These are phyloP conservation scores for Geosmithia putterillii DNA, from an alignment of 2,329 filamentous ascomycete species.

Conservation along the genomic window DNA sequence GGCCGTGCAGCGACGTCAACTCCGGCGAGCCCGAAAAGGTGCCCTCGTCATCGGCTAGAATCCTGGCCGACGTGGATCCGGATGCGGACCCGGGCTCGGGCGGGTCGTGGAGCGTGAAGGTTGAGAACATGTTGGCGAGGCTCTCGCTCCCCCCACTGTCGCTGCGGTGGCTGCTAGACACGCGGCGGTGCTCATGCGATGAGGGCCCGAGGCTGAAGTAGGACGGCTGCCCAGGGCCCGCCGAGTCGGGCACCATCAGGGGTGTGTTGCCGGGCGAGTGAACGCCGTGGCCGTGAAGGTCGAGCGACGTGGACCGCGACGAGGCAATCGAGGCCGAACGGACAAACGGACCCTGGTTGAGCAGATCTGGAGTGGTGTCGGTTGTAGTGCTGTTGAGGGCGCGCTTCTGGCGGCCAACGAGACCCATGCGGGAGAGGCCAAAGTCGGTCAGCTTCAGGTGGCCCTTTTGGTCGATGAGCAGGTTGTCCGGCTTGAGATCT, in stretches of 20 bases:
- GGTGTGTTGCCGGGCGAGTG: slow-evolving; percentile 79
- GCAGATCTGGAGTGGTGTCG: slow-evolving; percentile 81
- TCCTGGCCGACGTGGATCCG: slow-evolving; percentile 28
- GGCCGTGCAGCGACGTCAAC: slow-evolving; percentile 28
- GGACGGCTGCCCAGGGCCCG: slow-evolving; percentile 66
- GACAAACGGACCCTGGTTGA: slow-evolving; percentile 86
- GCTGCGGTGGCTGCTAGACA: slow-evolving; percentile 68
- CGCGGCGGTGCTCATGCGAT: slow-evolving; percentile 48
- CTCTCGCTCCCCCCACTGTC: slow-evolving; percentile 88
- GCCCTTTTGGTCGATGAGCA: slow-evolving; percentile 92
- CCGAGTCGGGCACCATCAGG: slow-evolving; percentile 63
- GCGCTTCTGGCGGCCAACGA: slow-evolving; percentile 92
- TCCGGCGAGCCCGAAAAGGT: slow-evolving; percentile 69
- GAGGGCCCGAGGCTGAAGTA: slow-evolving; percentile 71
- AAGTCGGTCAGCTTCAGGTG: slow-evolving; percentile 97
- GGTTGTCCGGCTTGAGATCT: slow-evolving; percentile 92
- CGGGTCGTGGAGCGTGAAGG: slow-evolving; percentile 54
- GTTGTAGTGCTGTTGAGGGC: slow-evolving; percentile 64
- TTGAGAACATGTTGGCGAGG: slow-evolving; percentile 69
- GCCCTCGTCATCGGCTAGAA: slow-evolving; percentile 63
- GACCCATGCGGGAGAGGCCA: slow-evolving; percentile 90
- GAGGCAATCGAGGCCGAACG: slow-evolving; percentile 76
- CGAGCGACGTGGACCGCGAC: slow-evolving; percentile 86
- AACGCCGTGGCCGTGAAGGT: slow-evolving; percentile 54
- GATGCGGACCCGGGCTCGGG: slow-evolving; percentile 30